Evolutionary conservation across 78 protist genomes (phyloP).

Genomic region (Protostelium mycophagum): DNA sequence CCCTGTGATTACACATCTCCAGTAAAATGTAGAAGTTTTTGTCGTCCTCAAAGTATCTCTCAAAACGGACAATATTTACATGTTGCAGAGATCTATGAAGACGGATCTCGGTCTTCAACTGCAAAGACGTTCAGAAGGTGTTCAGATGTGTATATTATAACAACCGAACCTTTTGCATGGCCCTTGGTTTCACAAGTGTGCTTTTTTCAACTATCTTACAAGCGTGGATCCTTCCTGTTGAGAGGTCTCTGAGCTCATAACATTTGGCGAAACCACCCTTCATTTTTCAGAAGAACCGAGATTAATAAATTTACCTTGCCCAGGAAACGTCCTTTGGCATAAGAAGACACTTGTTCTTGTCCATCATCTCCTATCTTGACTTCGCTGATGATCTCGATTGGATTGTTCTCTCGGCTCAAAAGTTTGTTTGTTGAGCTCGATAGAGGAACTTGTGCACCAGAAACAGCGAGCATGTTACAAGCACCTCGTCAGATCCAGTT

Average conservation of each 20-base stretch:
- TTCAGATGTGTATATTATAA: not conserved
- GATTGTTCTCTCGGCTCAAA: no score
- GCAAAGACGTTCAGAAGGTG: not conserved
- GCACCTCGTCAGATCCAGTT: no score
- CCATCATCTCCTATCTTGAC: not conserved
- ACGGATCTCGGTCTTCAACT: slow-evolving; percentile 85
- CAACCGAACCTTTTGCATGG: slow-evolving; percentile 50
- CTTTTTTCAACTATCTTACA: slow-evolving; percentile 83
- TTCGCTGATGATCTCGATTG: not conserved
- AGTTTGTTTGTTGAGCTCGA: no score
- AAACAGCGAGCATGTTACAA: no score
- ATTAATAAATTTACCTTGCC: not conserved
- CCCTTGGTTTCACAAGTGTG: slow-evolving; percentile 71
- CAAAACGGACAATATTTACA: slow-evolving; percentile 82
- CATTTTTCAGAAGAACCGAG: not conserved
- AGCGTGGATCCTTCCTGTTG: slow-evolving; percentile 70
- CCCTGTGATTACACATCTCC: slow-evolving; percentile 90
- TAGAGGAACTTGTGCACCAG: no score
- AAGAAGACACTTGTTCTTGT: not conserved
- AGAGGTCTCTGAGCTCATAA: slow-evolving; percentile 70
- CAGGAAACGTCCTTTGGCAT: not conserved
- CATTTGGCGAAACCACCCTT: slow-evolving; percentile 94
- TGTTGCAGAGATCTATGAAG: slow-evolving; percentile 89
- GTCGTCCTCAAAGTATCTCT: slow-evolving; percentile 83
- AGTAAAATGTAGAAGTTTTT: slow-evolving; percentile 88